These are phyloP conservation scores for Funneliformis geosporum DNA, from an alignment of 192 early-diverging fungal species.

Conservation along the genomic window DNA sequence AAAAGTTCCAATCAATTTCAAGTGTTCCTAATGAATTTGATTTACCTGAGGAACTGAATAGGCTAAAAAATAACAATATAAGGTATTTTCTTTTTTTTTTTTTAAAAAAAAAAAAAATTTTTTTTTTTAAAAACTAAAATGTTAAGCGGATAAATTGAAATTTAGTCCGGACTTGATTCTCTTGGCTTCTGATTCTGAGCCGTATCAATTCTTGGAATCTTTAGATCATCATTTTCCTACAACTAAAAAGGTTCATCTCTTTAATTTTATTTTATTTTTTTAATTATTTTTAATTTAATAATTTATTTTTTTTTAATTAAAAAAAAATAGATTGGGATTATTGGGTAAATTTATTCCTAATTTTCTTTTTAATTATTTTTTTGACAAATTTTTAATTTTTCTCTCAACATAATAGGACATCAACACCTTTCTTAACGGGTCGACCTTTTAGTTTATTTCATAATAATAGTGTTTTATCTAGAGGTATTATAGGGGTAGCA, in stretches of 20 bases:
- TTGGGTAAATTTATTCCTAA: conserved; percentile 30
- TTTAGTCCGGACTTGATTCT: conserved; percentile 32
- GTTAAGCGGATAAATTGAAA: not conserved
- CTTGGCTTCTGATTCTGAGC: conserved; percentile 53
- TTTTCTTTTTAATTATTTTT: not conserved
- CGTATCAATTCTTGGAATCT: conserved; percentile 52
- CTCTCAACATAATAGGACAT: conserved; percentile 29
- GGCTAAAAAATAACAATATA: not conserved
- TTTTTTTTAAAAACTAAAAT: not conserved
- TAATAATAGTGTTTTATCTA: conserved; percentile 42
- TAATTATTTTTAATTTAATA: not conserved
- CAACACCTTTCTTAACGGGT: conserved; percentile 59
- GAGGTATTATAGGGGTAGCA: conserved; percentile 53
- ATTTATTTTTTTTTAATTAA: not conserved
- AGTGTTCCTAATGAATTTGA: not conserved
- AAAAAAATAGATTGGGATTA: conserved; percentile 40
- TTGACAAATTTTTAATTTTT: not conserved
- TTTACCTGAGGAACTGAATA: conserved; percentile 11
- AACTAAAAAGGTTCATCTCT: conserved; percentile 36
- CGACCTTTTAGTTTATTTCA: conserved; percentile 53
- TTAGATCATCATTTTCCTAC: conserved; percentile 49
- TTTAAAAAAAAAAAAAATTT: not conserved
- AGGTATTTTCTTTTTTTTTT: not conserved
- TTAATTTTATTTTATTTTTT: not conserved
- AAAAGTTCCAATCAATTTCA: conserved; percentile 9